Percentiles rank a stretch among this genome's conserved stretches.
phyloP scores from a whole-genome alignment of 768 basidiomycete genomes.

The Suillus paluster region DNA sequence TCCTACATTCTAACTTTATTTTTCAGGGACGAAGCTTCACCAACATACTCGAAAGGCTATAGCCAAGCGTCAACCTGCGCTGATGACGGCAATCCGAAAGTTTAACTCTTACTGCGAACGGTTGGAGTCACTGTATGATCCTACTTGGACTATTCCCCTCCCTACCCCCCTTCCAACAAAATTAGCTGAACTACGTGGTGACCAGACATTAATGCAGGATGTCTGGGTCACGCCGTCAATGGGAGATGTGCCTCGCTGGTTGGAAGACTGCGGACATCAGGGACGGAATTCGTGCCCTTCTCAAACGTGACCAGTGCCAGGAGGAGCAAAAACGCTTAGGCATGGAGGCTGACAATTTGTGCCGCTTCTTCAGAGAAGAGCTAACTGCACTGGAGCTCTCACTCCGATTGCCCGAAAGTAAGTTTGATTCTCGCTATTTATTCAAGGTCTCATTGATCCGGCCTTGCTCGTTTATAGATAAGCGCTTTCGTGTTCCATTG shows the following conservation, averaged over 20 bases:
- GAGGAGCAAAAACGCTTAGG: slow-evolving; percentile 9
- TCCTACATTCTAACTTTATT: neutral
- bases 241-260: slow-evolving; percentile 31
- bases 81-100: slow-evolving; percentile 27
- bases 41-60: slow-evolving; percentile 34
- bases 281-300: slow-evolving; percentile 10
- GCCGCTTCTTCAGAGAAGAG: slow-evolving; percentile 38
- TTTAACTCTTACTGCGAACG: slow-evolving; percentile 34
- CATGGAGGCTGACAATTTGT: slow-evolving; percentile 37
- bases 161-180: slow-evolving; percentile 37
- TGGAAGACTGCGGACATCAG: slow-evolving; percentile 23
- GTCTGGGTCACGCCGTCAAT: slow-evolving; percentile 35
- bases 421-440: slow-evolving; percentile 1
- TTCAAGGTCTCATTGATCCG: neutral
- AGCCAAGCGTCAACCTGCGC: slow-evolving; percentile 29
- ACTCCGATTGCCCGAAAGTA: slow-evolving; percentile 13
- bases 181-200: slow-evolving; percentile 19
- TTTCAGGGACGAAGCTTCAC: slow-evolving; percentile 33
- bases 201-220: slow-evolving; percentile 40
- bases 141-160: slow-evolving; percentile 34
- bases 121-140: slow-evolving; percentile 22
- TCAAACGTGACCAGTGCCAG: slow-evolving; percentile 3
- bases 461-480: slow-evolving; percentile 2
- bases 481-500: slow-evolving; percentile 2
- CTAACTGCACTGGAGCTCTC: slow-evolving; percentile 26